A percentile compares a stretch with the other conserved stretches of the same genome.
These are phyloP conservation scores for Lachnellula arida DNA, from an alignment of 2,329 filamentous ascomycete species.

Conservation along the genomic window DNA sequence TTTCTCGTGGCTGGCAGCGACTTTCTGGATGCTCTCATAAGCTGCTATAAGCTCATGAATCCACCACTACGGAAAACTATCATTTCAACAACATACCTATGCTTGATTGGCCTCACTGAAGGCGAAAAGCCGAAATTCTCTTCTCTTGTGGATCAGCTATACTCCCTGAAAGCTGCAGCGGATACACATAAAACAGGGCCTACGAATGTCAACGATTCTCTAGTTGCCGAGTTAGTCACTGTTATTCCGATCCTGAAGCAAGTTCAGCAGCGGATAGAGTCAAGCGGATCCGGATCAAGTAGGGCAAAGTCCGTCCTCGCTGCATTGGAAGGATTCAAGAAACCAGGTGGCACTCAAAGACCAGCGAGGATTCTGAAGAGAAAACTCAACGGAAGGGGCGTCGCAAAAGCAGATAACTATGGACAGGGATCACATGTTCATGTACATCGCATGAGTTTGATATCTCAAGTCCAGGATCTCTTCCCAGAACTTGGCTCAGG, in stretches of 20 bases:
- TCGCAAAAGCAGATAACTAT: slow-evolving; percentile 33
- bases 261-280: slow-evolving; percentile 50
- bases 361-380: slow-evolving; percentile 48
- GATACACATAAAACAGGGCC: slow-evolving; percentile 57
- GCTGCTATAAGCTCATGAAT: slow-evolving; percentile 61
- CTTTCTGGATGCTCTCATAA: slow-evolving; percentile 71
- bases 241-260: slow-evolving; percentile 70
- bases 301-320: slow-evolving; percentile 57
- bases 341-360: slow-evolving; percentile 47
- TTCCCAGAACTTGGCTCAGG: slow-evolving; percentile 83
- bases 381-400: slow-evolving; percentile 59
- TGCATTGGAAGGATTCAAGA: slow-evolving; percentile 56
- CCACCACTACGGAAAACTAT: slow-evolving; percentile 61
- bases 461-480: slow-evolving; percentile 88
- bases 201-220: slow-evolving; percentile 57
- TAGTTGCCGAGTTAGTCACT: slow-evolving; percentile 79
- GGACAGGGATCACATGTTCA: slow-evolving; percentile 39
- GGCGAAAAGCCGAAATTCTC: slow-evolving; percentile 65
- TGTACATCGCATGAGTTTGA: slow-evolving; percentile 75
- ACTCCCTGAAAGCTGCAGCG: slow-evolving; percentile 68
- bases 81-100: slow-evolving; percentile 70
- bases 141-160: slow-evolving; percentile 76
- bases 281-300: slow-evolving; percentile 44
- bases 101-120: slow-evolving; percentile 65
- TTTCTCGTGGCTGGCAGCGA: slow-evolving; percentile 81